Base-by-base conservation (phyloP, 2,329 filamentous ascomycete species). In the Scedosporium apiospermum region DNA sequence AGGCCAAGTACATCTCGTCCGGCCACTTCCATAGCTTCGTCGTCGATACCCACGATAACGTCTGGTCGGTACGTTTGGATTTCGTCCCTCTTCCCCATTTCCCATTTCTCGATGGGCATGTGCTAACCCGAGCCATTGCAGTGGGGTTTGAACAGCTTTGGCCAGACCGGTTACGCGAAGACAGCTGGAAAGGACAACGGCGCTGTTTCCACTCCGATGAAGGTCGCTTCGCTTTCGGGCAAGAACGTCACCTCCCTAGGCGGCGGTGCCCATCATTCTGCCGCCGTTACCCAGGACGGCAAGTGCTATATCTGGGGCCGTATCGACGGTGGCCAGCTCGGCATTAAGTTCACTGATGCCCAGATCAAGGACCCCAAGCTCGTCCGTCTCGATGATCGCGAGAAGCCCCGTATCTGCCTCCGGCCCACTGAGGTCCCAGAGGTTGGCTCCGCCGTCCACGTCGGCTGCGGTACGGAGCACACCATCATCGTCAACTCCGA, bases 141-240 rank as follows among this genome's bases (percentile, higher is more conserved):
- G 0, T 93, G 90, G 89, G 90, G 90, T n/a, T 76, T 90, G 41
- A 93, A 95, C 77, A 88, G 87, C 72, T 93, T 87, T 70, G 88
- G 87, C 65, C 85, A 93, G 74, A 88, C 88, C 10, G 90, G 87
- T 26, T 76, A 82, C 61, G 77, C 80, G 61, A 61, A 61, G 23
- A 62, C 57, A 1, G 67, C 68, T 4, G 66, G 68, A 1, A 59
- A 60, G 6, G 64, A 86, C 65, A 81, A 82, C 63, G 82, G 84
- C 16, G 79, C 86, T 65, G 79, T 93, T 62, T 78, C 86, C 6
- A 81, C 83, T 64, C 88, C 90, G 1, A 83, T 82, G 14, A 74
- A 87, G 34, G 83, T 95, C 27, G 74, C 82, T 4, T 80, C 80
- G 4, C 80, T 96, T 6, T 77, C 78, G 38, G 78, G 80, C 30